These are phyloP conservation scores for Orbilia quercus DNA, from an alignment of 2,329 filamentous ascomycete species.

Conservation along the genomic window DNA sequence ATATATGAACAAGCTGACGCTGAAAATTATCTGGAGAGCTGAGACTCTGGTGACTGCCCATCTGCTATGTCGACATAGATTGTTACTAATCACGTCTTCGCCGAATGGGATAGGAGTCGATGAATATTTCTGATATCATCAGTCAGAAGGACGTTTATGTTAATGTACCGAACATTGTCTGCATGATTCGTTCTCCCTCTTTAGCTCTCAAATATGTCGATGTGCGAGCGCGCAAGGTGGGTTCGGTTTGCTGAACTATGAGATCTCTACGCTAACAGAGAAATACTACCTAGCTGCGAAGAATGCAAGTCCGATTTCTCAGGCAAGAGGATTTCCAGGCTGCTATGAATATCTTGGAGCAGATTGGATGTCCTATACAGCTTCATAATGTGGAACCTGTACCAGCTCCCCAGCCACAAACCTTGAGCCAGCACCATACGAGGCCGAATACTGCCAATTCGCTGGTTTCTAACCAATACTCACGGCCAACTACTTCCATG, in stretches of 20 bases:
- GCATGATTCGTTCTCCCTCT: slow-evolving; percentile 49
- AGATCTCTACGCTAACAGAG: background rate
- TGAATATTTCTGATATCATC: slow-evolving; percentile 43
- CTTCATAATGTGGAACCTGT: slow-evolving; percentile 31
- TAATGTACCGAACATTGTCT: slow-evolving; percentile 36
- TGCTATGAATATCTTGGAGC: slow-evolving; percentile 31
- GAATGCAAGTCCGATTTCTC: slow-evolving; percentile 48
- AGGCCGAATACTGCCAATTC: slow-evolving; percentile 33
- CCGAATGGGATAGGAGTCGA: slow-evolving; percentile 14
- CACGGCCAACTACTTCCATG: slow-evolving; percentile 7
- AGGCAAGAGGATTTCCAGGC: slow-evolving; percentile 38
- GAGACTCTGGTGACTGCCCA: slow-evolving; percentile 43
- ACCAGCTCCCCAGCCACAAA: slow-evolving; percentile 20
- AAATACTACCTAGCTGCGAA: slow-evolving; percentile 25
- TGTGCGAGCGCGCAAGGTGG: slow-evolving; percentile 28
- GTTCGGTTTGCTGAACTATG: slow-evolving; percentile 1
- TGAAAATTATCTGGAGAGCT: slow-evolving; percentile 54
- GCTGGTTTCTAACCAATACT: slow-evolving; percentile 21
- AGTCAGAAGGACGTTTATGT: slow-evolving; percentile 30
- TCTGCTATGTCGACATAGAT: too few relatives aligned
- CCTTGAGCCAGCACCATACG: slow-evolving; percentile 1
- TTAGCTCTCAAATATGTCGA: slow-evolving; percentile 50
- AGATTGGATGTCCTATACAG: slow-evolving; percentile 45
- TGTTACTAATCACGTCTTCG: background rate
- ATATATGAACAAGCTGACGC: slow-evolving; percentile 32